Evolutionary conservation across 129 eudicot species (phyloP), one percentile per base, ranked within the genome.

Genomic region (Lactuca saligna): DNA sequence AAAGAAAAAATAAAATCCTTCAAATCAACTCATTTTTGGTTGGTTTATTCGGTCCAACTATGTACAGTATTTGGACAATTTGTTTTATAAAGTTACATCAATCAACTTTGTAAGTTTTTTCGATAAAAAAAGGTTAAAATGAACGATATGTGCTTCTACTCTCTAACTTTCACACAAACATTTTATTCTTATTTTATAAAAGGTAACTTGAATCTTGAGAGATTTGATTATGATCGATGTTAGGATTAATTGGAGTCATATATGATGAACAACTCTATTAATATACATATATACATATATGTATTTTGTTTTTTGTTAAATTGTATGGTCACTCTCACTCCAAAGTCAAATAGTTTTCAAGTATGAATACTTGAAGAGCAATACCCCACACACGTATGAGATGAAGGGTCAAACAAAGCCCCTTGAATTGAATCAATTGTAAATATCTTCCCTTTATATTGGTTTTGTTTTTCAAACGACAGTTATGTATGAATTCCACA

Each of bases 351-450:
- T 29, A 10, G 7, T 69, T 6, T 51, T 66, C 70, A 49, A 29
- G 20, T 41, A 63, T 42, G 9, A 49, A 8, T 9, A 25, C 25
- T 4, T 20, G 46, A 48, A 9, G 8, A 42, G 2, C 3, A 20
- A 50, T 39, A 8, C 70, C 70, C 38, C 25, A 44, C 25, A 48
- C 12, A 65, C n/a, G 60, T n/a, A 29, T 4, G 17, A 48, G 35
- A 14, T 31, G 60, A 51, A 14, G 5, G 34, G 44, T 70, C 68
- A 60, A 46, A 11, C 15, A 12, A 12, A 71, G 59, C 75, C 68
- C 68, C 76, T 60, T 71, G 49, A 60, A 49, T 59, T 71, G 68
- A 71, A 60, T 11, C 10, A 48, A 46, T 32, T 48, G 60, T 32
- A 71, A 31, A 58, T 16, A 41, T 70, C 49, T 44, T 9, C 66